These are phyloP conservation scores for Graphium sp. DNA, from an alignment of 2,329 filamentous ascomycete genomes.

Conservation along the genomic window DNA sequence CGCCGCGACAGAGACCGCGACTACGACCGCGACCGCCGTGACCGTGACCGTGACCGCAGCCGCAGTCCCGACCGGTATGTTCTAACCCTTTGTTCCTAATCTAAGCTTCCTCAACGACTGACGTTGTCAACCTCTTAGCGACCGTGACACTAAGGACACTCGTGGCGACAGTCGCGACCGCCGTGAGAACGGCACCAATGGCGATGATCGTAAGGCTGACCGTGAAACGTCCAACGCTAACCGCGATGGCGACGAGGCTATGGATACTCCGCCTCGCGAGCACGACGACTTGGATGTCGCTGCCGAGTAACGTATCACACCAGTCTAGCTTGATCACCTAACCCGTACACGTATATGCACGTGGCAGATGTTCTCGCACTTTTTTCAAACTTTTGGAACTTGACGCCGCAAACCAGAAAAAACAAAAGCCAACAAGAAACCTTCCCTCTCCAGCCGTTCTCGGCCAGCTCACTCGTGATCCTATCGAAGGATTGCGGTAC, in stretches of 20 bases:
- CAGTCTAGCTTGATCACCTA: too few relatives aligned
- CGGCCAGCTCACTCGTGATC: too few relatives aligned
- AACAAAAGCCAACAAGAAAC: too few relatives aligned
- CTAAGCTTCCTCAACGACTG: constrained; percentile 10
- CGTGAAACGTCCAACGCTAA: constrained; percentile 7
- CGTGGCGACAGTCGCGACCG: constrained; percentile 58
- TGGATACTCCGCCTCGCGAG: constrained; percentile 65
- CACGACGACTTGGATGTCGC: constrained; percentile 95
- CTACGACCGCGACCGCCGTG: constrained; percentile 58
- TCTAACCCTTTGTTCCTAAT: background rate
- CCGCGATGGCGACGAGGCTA: constrained; percentile 17
- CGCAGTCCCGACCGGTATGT: constrained; percentile 50
- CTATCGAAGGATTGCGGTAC: too few relatives aligned
- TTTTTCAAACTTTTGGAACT: too few relatives aligned
- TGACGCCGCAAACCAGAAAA: too few relatives aligned
- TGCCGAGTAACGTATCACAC: too few relatives aligned
- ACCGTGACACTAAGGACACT: constrained; percentile 43
- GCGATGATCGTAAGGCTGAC: constrained; percentile 80
- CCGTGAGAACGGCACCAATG: constrained; percentile 64
- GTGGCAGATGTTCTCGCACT: too few relatives aligned
- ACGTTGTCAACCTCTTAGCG: constrained; percentile 17
- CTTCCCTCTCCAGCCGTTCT: too few relatives aligned
- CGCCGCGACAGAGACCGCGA: constrained; percentile 67
- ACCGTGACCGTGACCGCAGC: constrained; percentile 61
- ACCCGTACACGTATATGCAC: too few relatives aligned